Conservation (phyloP, 2,329 filamentous ascomycete genomes). For the Scleromitrula shiraiana region DNA sequence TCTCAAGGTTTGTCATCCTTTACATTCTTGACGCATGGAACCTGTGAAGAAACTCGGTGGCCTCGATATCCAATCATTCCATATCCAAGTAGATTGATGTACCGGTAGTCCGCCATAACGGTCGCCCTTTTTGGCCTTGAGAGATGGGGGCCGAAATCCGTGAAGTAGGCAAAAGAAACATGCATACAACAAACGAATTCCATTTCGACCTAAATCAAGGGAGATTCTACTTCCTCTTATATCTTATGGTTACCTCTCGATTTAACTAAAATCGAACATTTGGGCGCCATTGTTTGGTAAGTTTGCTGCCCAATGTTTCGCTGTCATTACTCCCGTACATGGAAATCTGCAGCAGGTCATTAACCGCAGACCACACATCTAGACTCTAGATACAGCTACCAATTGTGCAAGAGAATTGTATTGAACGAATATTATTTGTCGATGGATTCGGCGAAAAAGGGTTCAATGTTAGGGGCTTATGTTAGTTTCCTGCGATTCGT, state of each 20-base stretch:
- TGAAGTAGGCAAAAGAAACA: slow-evolving; percentile 1
- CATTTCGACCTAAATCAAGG: neutral
- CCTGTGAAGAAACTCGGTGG: neutral
- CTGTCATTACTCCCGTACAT: slow-evolving; percentile 1
- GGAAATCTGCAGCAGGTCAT: slow-evolving; percentile 3
- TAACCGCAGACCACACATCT: neutral
- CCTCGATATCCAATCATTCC: slow-evolving; percentile 1
- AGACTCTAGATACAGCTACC: neutral
- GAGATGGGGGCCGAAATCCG: neutral
- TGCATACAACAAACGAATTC: neutral
- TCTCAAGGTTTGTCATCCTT: no score
- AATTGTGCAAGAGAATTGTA: neutral
- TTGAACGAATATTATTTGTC: neutral
- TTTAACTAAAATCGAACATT: no score
- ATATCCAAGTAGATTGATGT: no score
- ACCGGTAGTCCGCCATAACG: no score
- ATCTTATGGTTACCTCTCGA: no score
- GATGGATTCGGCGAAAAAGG: neutral
- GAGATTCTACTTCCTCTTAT: slow-evolving; percentile 5
- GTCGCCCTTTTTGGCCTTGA: no score
- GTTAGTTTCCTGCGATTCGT: neutral
- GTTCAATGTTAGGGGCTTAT: neutral
- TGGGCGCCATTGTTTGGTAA: slow-evolving; percentile 5
- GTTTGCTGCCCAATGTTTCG: slow-evolving; percentile 5
- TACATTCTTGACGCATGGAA: no score